Conservation (phyloP, 306 rosid species). For the Carpinus fangiana region DNA sequence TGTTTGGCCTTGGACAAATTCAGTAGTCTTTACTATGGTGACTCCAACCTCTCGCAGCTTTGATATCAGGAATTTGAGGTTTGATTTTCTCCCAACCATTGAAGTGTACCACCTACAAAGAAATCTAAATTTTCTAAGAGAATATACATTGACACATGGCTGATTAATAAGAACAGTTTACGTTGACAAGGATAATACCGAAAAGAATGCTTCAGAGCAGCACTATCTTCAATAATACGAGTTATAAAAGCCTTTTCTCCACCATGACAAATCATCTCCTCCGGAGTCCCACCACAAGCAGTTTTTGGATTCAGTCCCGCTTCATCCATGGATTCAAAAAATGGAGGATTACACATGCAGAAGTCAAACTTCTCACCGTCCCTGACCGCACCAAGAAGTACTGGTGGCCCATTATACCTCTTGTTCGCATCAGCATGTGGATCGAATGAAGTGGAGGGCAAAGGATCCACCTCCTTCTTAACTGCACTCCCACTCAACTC, state of each 20-base stretch:
- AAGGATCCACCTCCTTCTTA: slow-evolving; percentile 32
- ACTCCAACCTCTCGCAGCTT: slow-evolving; percentile 86
- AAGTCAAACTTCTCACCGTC: slow-evolving; percentile 85
- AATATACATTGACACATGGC: neutral
- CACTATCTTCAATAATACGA: slow-evolving; percentile 78
- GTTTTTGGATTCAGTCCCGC: slow-evolving; percentile 90
- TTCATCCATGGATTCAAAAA: slow-evolving; percentile 81
- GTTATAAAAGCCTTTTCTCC: slow-evolving; percentile 83
- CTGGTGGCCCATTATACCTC: slow-evolving; percentile 62
- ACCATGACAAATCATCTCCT: slow-evolving; percentile 87
- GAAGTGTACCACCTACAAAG: slow-evolving; percentile 83
- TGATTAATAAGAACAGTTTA: neutral
- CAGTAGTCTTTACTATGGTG: slow-evolving; percentile 78
- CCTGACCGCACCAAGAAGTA: slow-evolving; percentile 76
- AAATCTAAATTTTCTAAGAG: neutral
- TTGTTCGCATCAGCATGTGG: slow-evolving; percentile 24
- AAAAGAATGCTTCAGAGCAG: slow-evolving; percentile 51
- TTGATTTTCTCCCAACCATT: slow-evolving; percentile 70
- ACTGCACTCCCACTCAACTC: slow-evolving; percentile 21
- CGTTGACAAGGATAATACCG: slow-evolving; percentile 42
- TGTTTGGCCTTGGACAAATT: slow-evolving; percentile 87
- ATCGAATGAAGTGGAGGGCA: slow-evolving; percentile 37
- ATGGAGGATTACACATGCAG: slow-evolving; percentile 97
- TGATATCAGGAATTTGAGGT: slow-evolving; percentile 52
- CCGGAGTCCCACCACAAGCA: slow-evolving; percentile 75